phyloP scores from a whole-genome alignment of 768 basidiomycete genomes.

The Mycena rosella region DNA sequence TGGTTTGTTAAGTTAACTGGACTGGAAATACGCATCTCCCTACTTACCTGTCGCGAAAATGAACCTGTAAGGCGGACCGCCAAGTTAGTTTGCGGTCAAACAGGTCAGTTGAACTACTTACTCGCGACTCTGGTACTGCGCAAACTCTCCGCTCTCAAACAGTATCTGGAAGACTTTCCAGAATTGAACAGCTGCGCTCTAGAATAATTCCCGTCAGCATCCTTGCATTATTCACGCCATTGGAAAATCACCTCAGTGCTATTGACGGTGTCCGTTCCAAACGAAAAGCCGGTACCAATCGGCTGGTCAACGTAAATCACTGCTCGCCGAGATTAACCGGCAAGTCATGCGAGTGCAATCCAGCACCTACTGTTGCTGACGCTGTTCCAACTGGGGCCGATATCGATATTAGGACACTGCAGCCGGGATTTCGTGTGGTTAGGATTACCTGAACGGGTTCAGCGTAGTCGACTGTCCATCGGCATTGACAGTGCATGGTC shows the following conservation, averaged over 20 bases:
- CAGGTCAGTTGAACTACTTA: constrained; percentile 42
- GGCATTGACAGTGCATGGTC: constrained; percentile 71
- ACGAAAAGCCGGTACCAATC: constrained; percentile 75
- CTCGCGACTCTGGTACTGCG: constrained; percentile 67
- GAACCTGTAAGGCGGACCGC: constrained; percentile 60
- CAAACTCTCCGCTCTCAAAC: constrained; percentile 67
- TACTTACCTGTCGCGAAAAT: constrained; percentile 62
- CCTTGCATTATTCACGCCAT: too few relatives aligned
- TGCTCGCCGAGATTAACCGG: constrained; percentile 39
- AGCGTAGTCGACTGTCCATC: constrained; percentile 64
- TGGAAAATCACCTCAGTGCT: constrained; percentile 52
- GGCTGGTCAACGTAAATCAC: constrained; percentile 82
- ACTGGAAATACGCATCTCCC: too few relatives aligned
- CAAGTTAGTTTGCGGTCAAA: background rate
- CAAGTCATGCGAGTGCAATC: background rate
- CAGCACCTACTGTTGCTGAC: constrained; percentile 65
- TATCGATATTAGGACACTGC: background rate
- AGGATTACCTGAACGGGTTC: constrained; percentile 70
- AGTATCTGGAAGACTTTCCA: constrained; percentile 76
- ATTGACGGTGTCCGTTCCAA: constrained; percentile 68
- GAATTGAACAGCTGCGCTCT: constrained; percentile 65
- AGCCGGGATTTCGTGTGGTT: background rate
- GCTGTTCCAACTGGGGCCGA: constrained; percentile 69
- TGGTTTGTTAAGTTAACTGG: background rate
- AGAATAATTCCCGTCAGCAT: background rate